These are phyloP conservation scores for Lachnum nothofagi DNA, from an alignment of 2,329 filamentous ascomycete species.

Conservation along the genomic window DNA sequence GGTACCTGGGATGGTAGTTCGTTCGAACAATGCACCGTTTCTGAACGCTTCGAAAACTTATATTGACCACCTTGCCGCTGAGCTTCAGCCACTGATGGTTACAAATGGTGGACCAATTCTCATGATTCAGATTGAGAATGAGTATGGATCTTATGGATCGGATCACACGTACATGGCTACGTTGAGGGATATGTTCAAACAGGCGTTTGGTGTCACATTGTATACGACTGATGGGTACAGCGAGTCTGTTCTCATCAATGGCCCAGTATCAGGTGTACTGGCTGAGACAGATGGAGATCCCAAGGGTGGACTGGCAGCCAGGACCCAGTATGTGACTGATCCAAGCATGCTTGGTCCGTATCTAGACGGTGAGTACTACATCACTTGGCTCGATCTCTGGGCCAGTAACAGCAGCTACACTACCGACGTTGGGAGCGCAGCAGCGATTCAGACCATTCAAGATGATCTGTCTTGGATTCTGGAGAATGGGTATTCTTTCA, in stretches of 20 bases:
- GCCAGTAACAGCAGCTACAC: conserved; percentile 36
- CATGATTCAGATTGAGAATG: conserved; percentile 47
- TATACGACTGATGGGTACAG: conserved; percentile 48
- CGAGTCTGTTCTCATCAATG: conserved; percentile 40
- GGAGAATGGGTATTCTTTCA: conserved; percentile 40
- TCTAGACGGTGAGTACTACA: conserved; percentile 48
- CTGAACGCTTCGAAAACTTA: conserved; percentile 42
- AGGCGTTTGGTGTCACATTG: conserved; percentile 39
- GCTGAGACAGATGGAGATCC: conserved; percentile 45
- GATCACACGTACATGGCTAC: conserved; percentile 42
- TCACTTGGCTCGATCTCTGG: conserved; percentile 42
- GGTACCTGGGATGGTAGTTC: conserved; percentile 36
- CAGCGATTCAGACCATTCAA: conserved; percentile 27
- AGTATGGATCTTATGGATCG: conserved; percentile 46
- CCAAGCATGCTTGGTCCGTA: conserved; percentile 40
- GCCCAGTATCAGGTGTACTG: conserved; percentile 40
- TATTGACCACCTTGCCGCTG: conserved; percentile 38
- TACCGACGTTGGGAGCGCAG: conserved; percentile 29
- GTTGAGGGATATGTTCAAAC: conserved; percentile 39
- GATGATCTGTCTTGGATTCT: conserved; percentile 38
- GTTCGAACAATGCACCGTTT: conserved; percentile 40
- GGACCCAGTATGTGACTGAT: conserved; percentile 41
- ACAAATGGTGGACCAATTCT: conserved; percentile 44
- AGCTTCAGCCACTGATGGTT: conserved; percentile 42
- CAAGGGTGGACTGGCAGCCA: conserved; percentile 36